These are phyloP conservation scores for Cotoneaster glaucophyllus DNA, from an alignment of 306 rosid genomes.

Conservation along the genomic window DNA sequence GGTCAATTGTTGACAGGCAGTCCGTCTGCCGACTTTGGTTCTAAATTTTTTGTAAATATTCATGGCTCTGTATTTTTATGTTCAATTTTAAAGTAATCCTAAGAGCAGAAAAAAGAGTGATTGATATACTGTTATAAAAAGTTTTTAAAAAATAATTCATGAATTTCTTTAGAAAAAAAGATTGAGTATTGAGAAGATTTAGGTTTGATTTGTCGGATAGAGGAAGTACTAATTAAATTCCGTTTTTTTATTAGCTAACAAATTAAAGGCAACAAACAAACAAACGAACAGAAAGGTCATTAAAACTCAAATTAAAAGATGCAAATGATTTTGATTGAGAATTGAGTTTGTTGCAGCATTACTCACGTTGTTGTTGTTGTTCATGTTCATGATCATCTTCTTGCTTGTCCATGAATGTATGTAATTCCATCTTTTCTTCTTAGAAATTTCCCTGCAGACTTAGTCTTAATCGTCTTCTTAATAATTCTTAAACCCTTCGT, in stretches of 20 bases:
- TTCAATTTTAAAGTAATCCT: neutral
- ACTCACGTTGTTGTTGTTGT: constrained; percentile 17
- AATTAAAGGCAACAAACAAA: neutral
- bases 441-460: constrained; percentile 10
- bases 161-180: too few species aligned
- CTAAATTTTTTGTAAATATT: neutral
- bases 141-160: too few species aligned
- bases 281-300: neutral
- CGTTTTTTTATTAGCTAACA: neutral
- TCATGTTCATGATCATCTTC: neutral
- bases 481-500: neutral
- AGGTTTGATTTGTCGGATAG: neutral
- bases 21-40: constrained; percentile 11
- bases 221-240: neutral
- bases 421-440: constrained; percentile 2
- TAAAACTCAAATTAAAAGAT: neutral
- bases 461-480: constrained; percentile 8
- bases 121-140: too few species aligned
- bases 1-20: constrained; percentile 11
- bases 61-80: neutral
- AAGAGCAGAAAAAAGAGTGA: neutral
- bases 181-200: neutral
- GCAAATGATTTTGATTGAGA: constrained; percentile 7
- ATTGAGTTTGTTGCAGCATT: neutral
- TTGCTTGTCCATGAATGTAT: constrained; percentile 5